Percentiles rank a stretch among this genome's conserved stretches.
Evolutionary conservation across 306 rosid species (phyloP).

Genomic region (Trifolium fragiferum): DNA sequence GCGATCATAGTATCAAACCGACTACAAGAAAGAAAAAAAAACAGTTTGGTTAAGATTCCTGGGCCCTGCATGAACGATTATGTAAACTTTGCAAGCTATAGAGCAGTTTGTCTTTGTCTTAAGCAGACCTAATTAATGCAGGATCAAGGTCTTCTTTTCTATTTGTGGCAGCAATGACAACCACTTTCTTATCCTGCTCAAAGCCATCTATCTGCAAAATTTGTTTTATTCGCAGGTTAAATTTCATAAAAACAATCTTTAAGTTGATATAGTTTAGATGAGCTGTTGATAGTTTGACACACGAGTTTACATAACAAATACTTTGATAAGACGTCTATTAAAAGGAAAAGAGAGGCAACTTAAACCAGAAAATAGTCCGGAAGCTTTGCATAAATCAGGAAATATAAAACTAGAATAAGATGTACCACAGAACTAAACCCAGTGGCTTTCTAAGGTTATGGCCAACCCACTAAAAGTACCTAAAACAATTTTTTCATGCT

Average conservation of each 20-base stretch:
- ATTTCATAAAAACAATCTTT: slow-evolving; percentile 12
- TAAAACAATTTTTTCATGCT: not conserved
- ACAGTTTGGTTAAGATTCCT: slow-evolving; percentile 19
- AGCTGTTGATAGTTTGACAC: slow-evolving; percentile 14
- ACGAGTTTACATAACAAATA: slow-evolving; percentile 3
- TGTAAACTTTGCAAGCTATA: slow-evolving; percentile 10
- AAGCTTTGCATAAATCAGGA: not conserved
- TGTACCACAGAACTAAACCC: not conserved
- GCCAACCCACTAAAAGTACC: not conserved
- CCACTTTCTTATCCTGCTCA: slow-evolving; percentile 89
- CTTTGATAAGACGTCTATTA: not conserved
- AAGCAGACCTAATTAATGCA: slow-evolving; percentile 74
- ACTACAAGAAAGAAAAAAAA: slow-evolving; percentile 48
- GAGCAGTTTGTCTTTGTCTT: slow-evolving; percentile 20
- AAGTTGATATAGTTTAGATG: not conserved
- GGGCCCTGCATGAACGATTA: not conserved
- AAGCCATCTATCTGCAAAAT: slow-evolving; percentile 89
- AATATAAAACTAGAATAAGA: not conserved
- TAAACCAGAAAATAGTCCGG: not conserved
- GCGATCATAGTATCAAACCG: slow-evolving; percentile 81
- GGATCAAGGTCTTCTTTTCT: slow-evolving; percentile 96
- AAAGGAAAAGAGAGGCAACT: slow-evolving; percentile 2
- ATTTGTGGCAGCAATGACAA: slow-evolving; percentile 94
- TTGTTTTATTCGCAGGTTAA: slow-evolving; percentile 20
- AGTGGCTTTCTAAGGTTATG: not conserved